Conservation (phyloP, 768 basidiomycete genomes). For the Hemileccinum impolitum region DNA sequence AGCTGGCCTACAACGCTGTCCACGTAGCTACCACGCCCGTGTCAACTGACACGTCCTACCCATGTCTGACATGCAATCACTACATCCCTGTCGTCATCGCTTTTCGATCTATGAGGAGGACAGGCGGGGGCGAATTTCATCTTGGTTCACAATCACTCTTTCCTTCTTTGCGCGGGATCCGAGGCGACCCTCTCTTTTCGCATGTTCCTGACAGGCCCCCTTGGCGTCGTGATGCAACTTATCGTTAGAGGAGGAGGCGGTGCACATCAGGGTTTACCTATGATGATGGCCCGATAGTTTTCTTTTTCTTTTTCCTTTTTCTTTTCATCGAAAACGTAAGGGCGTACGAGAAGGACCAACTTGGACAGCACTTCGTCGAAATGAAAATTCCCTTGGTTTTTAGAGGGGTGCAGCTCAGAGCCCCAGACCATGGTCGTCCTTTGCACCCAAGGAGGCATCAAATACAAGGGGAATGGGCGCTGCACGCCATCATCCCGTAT, state of each 20-base stretch:
- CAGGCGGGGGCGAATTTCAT: not conserved
- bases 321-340: constrained; percentile 12
- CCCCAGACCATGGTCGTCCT: too few relatives aligned
- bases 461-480: not conserved
- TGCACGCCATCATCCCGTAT: not conserved
- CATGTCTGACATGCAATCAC: constrained; percentile 18
- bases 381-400: not conserved
- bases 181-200: constrained; percentile 22
- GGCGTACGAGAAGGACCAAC: constrained; percentile 1
- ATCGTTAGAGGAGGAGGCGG: constrained; percentile 16
- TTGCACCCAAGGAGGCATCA: not conserved
- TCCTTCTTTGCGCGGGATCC: constrained; percentile 30
- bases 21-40: constrained; percentile 11
- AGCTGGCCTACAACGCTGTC: constrained; percentile 11
- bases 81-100: constrained; percentile 20
- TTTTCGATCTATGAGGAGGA: not conserved
- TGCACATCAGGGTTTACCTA: constrained; percentile 11
- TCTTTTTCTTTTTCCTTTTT: not conserved
- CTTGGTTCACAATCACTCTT: not conserved
- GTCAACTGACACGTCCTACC: constrained; percentile 11
- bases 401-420: not conserved
- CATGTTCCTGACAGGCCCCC: constrained; percentile 23
- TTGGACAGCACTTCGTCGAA: not conserved
- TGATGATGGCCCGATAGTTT: not conserved
- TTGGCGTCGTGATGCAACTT: constrained; percentile 25